Percentiles rank a stretch among this genome's conserved stretches.
Evolutionary conservation across 2,329 filamentous ascomycete genomes (phyloP).

Genomic region (Ophiosphaerella korrae): DNA sequence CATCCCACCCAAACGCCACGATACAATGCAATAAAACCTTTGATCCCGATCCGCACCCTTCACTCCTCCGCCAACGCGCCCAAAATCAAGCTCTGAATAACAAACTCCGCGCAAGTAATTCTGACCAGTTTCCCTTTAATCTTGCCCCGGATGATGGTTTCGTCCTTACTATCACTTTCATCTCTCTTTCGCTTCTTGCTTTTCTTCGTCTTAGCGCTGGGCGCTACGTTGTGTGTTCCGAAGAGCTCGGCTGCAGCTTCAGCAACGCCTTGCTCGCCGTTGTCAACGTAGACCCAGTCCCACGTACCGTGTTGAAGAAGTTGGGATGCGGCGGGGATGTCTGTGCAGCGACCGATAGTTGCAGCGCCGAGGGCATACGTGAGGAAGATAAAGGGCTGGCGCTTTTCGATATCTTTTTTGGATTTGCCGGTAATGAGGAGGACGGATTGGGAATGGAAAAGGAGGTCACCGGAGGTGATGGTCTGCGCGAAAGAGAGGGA

Average conservation of each 20-base stretch:
- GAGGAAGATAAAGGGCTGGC: constrained; percentile 78
- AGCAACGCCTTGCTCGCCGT: constrained; percentile 63
- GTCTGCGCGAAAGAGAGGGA: constrained; percentile 34
- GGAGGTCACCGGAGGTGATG: constrained; percentile 56
- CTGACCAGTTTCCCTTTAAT: constrained; percentile 60
- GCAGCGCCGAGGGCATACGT: constrained; percentile 77
- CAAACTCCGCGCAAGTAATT: constrained; percentile 81
- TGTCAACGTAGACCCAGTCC: constrained; percentile 81
- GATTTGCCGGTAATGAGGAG: constrained; percentile 73
- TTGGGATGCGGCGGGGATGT: constrained; percentile 67
- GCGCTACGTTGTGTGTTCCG: constrained; percentile 18
- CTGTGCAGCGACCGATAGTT: constrained; percentile 67
- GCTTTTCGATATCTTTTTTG: constrained; percentile 65
- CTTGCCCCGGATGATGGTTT: constrained; percentile 35
- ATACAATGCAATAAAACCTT: background rate
- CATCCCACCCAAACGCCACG: background rate
- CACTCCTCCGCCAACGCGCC: constrained; percentile 74
- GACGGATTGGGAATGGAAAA: constrained; percentile 69
- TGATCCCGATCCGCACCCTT: background rate
- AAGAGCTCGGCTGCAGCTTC: constrained; percentile 61
- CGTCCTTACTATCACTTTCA: constrained; percentile 33
- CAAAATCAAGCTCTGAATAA: constrained; percentile 90
- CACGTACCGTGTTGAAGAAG: constrained; percentile 65
- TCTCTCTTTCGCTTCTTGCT: constrained; percentile 53
- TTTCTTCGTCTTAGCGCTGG: constrained; percentile 30